These are phyloP conservation scores for Penicillium longicatenatum DNA, from an alignment of 495 filamentous ascomycete species.

Conservation along the genomic window DNA sequence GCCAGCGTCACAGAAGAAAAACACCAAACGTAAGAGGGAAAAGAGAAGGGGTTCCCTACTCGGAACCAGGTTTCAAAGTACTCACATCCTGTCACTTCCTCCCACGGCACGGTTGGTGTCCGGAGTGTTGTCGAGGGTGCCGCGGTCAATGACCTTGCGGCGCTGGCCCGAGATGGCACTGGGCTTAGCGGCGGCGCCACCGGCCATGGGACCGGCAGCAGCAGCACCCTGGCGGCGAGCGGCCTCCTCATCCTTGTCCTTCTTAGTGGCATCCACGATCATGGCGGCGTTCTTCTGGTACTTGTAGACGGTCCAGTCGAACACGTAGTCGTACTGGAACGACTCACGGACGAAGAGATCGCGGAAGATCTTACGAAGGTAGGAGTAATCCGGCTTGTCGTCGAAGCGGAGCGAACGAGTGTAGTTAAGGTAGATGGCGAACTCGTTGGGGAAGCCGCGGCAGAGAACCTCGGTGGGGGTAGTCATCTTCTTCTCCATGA, in stretches of 20 bases:
- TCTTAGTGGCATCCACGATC: constrained; percentile 75
- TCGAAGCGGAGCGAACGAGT: constrained; percentile 98
- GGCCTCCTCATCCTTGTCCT: constrained; percentile 77
- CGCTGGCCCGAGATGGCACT: constrained; percentile 74
- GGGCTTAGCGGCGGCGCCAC: constrained; percentile 65
- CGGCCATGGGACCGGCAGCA: constrained; percentile 60
- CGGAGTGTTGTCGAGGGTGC: constrained; percentile 72
- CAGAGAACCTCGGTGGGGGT: constrained; percentile 98
- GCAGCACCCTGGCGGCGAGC: constrained; percentile 60
- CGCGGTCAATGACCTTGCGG: constrained; percentile 80
- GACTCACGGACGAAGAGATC: constrained; percentile 99
- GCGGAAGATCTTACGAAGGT: constrained; percentile 99
- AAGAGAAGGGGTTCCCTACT: constrained; percentile 76
- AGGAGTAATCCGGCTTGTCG: constrained; percentile 99
- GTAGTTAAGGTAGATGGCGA: constrained; percentile 99
- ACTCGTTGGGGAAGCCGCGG: constrained; percentile 99
- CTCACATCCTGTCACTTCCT: constrained; percentile 99
- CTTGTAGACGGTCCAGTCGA: constrained; percentile 99
- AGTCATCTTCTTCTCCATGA: constrained; percentile 99
- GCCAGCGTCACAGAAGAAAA: constrained; percentile 72
- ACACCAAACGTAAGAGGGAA: constrained; percentile 76
- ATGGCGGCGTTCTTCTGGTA: constrained; percentile 99
- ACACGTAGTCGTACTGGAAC: constrained; percentile 99
- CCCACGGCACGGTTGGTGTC: constrained; percentile 87
- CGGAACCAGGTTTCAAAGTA: constrained; percentile 79